Evolutionary conservation across 2,329 filamentous ascomycete species (phyloP), one percentile per base, ranked within the genome.

Genomic region (Alternaria angustiovoidea): DNA sequence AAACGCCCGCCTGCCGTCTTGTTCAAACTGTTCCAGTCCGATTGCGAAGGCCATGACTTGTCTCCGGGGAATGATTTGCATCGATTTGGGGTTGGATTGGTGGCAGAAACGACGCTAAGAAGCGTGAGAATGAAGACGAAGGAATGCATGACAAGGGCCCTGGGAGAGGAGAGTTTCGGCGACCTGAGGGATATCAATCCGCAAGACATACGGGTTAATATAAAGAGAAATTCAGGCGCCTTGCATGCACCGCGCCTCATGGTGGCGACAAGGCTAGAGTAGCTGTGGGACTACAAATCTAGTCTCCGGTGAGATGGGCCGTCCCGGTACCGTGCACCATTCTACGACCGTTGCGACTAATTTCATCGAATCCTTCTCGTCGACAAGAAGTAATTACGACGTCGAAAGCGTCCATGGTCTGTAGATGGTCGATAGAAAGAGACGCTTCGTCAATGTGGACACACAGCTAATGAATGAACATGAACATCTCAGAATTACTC

Each of bases 1-100:
- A 74, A 51, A 16, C 61, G 54, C 11, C 70, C 71, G 5, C 57
- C 59, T 7, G 71, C 53, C 7, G 67, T 66, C 16, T 39, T 48
- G 52, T 72, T 70, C 38, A 72, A 63, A 4, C 9, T 53, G 30
- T 59, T 32, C 71, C 71, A 74, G 3, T 64, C 60, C 0, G 41
- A 22, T 18, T 42, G 44, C 0, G 65, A 64, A 4, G 71, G 70
- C 70, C 71, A 74, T 16, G 41, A 28, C 9, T 49, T 46, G 44
- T 73, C 71, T 34, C 69, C 69, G 5, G 70, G 71, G n/a, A 70
- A 70, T 6, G 42, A 43, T 24, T 67, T 70, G 60, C 70, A 73
- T n/a, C 39, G 41, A 44, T n/a, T 44, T 8, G 53, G 26, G 22
- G 54, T 20, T 30, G 56, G 55, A 4, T 48, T 30, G 34, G 16